Base-by-base conservation (phyloP, 2,329 filamentous ascomycete species). In the Stagonosporopsis cucurbitacearum region DNA sequence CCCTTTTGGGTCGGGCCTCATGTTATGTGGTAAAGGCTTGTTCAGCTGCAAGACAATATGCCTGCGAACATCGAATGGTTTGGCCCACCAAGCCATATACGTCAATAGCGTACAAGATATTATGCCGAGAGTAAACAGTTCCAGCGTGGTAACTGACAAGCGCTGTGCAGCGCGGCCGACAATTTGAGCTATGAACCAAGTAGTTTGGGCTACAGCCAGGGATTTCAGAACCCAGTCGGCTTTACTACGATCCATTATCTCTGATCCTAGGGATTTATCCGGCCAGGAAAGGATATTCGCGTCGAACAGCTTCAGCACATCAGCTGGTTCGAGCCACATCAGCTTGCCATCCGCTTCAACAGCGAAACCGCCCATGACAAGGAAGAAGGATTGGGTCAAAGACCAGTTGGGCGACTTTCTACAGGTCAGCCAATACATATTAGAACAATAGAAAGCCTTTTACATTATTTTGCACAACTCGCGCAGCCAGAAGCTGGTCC, bases 41-140 rank as follows among this genome's bases (percentile, higher is more conserved):
- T 19, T 3, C 5, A 22, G 23, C 23, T 42, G 12, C 44, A 58
- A 20, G 11, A 58, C 15, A 2, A 59, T 47, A 1, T 58, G 58
- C 15, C 28, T 41, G n/a, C 49, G 51, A 5, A 66, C 37, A 28
- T 63, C 63, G 13, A 57, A 57, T 7, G 63, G 65, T 36, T 67
- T 67, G 11, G 51, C n/a, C 58, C 57, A 63, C 45, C 36, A 60
- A 11, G 35, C 40, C 4, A 36, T 13, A 30, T 60, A 63, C 6
- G 51, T 58, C 11, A 54, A 6, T 9, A 59, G 15, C 1, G 63
- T 58, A 23, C 58, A 65, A 15, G 50, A 35, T 9, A 65, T 52
- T n/a, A 58, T 60, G 3, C 43, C 57, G 7, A 64, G 41, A 11
- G 65, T 65, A 37, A 63, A 64, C 8, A 65, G 53, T 45, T 66